Evolutionary conservation across 2,329 filamentous ascomycete species (phyloP), one percentile per base, ranked within the genome.

Genomic region (Fusarium sp.): DNA sequence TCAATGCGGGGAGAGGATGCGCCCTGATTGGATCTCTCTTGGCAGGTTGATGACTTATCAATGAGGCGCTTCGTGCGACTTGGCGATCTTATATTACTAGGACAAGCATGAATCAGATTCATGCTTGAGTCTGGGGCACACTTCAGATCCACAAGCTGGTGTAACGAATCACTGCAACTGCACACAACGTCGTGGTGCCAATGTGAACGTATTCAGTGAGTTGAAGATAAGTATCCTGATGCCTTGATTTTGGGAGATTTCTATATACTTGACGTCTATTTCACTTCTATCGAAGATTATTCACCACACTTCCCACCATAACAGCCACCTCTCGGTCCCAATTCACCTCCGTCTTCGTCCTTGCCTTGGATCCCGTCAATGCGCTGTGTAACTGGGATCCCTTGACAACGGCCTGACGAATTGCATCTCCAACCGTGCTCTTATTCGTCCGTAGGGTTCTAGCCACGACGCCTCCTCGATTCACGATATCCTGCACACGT

Each of bases 281-380:
- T n/a, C 42, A 35, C 23, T 23, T 31, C 63, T 64, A 77, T 66
- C 84, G 80, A 13, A 89, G 73, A 61, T 85, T 85, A 47, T 86
- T 87, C 38, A 94, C 85, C 8, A 98, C 89, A 73, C 93, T 93
- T 53, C 92, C 91, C 41, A 97, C 92, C 95, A 98, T 98, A 47
- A 98, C 94, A 3, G 94, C 94, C 47, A 94, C 91, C 81, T 98
- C 96, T 38, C 95, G 87, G 75, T 98, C 95, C 93, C 93, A 98
- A 57, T 82, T 82, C 15, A 81, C 81, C n/a, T 81, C 76, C 41
- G 84, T 80, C 59, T 83, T 85, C 31, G 77, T 80, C 73, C 83
- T 87, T 41, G 79, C 81, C 60, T 80, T 83, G 15, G 79, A 77
- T 11, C 76, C 77, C 5, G 77, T 71, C 44, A 88, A 76, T 1